Percentiles rank a stretch among this genome's conserved stretches.
phyloP scores from a whole-genome alignment of 1,284 basidiomycete genomes.

The Cryptococcus maquisensis region DNA sequence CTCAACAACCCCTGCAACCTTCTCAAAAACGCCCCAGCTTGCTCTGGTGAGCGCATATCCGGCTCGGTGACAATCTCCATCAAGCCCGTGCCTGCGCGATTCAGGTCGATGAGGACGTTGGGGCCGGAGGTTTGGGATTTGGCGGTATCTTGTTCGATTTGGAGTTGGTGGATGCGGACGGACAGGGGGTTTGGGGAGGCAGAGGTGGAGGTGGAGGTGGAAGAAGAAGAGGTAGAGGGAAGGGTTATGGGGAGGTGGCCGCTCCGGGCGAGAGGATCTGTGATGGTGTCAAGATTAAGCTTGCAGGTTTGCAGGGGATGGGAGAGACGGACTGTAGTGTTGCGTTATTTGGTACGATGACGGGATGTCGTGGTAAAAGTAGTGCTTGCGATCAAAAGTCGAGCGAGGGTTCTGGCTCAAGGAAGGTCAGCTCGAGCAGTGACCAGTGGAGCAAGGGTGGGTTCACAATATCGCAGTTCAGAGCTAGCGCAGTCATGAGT shows the following conservation, averaged over 20 bases:
- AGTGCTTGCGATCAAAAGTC: conserved; percentile 94
- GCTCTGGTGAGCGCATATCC: conserved; percentile 84
- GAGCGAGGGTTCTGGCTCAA: conserved; percentile 62
- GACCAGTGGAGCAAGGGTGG: not conserved
- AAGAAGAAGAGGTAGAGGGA: too few species aligned
- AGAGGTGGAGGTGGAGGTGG: conserved; percentile 32
- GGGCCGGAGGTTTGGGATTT: conserved; percentile 71
- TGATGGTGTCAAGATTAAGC: not conserved
- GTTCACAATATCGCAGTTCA: conserved; percentile 62
- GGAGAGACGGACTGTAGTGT: conserved; percentile 64
- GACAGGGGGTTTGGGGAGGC: conserved; percentile 44
- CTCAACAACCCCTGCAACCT: conserved; percentile 78
- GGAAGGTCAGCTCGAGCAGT: not conserved
- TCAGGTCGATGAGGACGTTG: conserved; percentile 74
- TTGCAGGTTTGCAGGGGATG: not conserved
- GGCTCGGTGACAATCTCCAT: conserved; percentile 97
- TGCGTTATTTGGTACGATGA: conserved; percentile 97
- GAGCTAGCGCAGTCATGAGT: conserved; percentile 73
- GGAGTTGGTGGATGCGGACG: conserved; percentile 87
- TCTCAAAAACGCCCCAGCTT: conserved; percentile 84
- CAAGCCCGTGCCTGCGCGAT: conserved; percentile 80
- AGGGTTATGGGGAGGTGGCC: conserved; percentile 61
- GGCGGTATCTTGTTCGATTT: conserved; percentile 97
- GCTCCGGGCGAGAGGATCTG: conserved; percentile 72
- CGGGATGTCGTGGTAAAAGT: conserved; percentile 94